phyloP scores from a whole-genome alignment of 176 grass and related monocot species.

The Carex scoparia region DNA sequence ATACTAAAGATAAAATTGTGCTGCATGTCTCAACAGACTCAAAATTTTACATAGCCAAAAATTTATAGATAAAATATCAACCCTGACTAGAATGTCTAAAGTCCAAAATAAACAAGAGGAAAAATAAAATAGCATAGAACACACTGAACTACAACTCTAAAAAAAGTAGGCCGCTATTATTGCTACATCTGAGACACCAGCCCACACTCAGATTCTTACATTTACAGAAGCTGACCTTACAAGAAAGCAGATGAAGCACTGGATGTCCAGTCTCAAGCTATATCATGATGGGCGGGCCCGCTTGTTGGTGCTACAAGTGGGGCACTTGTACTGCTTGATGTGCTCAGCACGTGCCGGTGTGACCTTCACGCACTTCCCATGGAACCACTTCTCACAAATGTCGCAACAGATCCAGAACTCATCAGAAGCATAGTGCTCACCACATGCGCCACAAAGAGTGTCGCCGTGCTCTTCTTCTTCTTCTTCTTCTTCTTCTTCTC shows the following conservation, averaged over 20 bases:
- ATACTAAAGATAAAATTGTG: background rate
- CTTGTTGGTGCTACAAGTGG: slow-evolving; percentile 68
- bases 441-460: slow-evolving; percentile 73
- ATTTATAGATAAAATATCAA: background rate
- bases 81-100: background rate
- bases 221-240: background rate
- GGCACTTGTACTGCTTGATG: slow-evolving; percentile 99
- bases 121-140: slow-evolving; percentile 10
- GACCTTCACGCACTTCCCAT: slow-evolving; percentile 94
- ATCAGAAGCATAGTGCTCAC: slow-evolving; percentile 73
- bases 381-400: slow-evolving; percentile 97
- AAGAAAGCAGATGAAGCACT: background rate
- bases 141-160: background rate
- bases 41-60: slow-evolving; percentile 4
- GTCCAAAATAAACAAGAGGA: background rate
- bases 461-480: slow-evolving; percentile 72
- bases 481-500: slow-evolving; percentile 12
- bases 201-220: background rate
- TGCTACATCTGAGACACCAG: background rate
- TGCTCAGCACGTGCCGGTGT: slow-evolving; percentile 90
- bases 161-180: background rate
- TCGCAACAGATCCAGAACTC: slow-evolving; percentile 99
- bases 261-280: background rate
- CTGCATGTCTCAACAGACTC: slow-evolving; percentile 4
- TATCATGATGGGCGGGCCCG: slow-evolving; percentile 50